Percentiles rank a stretch among this genome's conserved stretches.
These are phyloP conservation scores for Peronospora farinosa DNA, from an alignment of 352 stramenopile species.

Conservation along the genomic window DNA sequence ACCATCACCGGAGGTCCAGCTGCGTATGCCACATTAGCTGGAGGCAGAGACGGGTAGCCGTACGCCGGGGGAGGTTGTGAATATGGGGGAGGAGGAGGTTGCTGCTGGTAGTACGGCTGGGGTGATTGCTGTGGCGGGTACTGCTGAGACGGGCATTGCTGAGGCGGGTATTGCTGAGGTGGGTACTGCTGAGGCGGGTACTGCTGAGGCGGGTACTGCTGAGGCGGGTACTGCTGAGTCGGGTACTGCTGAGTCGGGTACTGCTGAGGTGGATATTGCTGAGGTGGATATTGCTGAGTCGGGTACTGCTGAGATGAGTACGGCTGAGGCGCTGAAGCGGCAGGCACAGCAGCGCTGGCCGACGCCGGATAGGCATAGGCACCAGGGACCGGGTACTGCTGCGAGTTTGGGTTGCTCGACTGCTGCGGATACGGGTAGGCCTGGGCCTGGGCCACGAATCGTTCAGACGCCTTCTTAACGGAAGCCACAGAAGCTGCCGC, in stretches of 20 bases:
- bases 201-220: neutral
- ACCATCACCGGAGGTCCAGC: conserved; percentile 31
- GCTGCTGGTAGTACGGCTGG: conserved; percentile 38
- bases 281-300: neutral
- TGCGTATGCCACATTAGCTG: conserved; percentile 29
- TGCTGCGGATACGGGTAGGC: conserved; percentile 34
- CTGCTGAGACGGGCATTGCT: neutral
- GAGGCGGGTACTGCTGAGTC: conserved; percentile 20
- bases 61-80: conserved; percentile 24
- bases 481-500: conserved; percentile 12
- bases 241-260: neutral
- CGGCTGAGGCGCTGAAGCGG: conserved; percentile 8
- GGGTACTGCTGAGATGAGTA: neutral
- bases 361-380: too few relatives aligned
- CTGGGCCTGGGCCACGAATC: conserved; percentile 9
- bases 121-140: conserved; percentile 10
- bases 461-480: conserved; percentile 20
- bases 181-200: too few relatives aligned
- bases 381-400: conserved; percentile 14
- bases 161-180: neutral
- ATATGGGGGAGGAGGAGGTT: conserved; percentile 23
- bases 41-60: conserved; percentile 24
- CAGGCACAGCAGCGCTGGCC: conserved; percentile 7
- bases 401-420: conserved; percentile 18
- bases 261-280: neutral